phyloP scores from a whole-genome alignment of 306 rosid species.

The Cicer arietinum region DNA sequence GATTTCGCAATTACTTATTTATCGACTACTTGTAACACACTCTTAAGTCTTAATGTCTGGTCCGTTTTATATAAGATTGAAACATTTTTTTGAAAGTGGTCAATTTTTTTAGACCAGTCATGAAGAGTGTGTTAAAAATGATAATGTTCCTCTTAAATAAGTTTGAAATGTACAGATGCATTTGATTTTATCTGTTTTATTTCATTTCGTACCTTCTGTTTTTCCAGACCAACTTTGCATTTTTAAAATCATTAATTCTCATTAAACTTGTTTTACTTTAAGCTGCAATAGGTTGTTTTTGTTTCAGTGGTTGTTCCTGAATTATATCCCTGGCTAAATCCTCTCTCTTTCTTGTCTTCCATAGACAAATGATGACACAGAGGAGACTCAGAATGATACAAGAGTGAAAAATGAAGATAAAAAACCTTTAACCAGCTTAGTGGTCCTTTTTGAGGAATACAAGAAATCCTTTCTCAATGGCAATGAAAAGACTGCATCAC shows the following conservation, averaged over 20 bases:
- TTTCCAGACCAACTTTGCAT: background rate
- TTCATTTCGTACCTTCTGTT: too few species aligned
- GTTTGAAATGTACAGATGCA: too few species aligned
- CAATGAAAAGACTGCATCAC: slow-evolving; percentile 52
- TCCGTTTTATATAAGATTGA: background rate
- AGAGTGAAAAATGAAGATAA: slow-evolving; percentile 45
- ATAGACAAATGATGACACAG: slow-evolving; percentile 59
- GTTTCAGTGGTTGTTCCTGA: slow-evolving; percentile 17
- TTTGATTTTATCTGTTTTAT: too few species aligned
- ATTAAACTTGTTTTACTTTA: slow-evolving; percentile 5
- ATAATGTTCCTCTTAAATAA: too few species aligned
- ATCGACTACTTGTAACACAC: background rate
- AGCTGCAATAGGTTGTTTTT: slow-evolving; percentile 16
- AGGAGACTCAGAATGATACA: slow-evolving; percentile 40
- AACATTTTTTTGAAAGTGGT: background rate
- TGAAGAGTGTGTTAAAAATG: background rate
- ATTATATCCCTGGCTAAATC: slow-evolving; percentile 27
- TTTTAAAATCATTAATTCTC: slow-evolving; percentile 15
- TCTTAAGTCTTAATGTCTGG: background rate
- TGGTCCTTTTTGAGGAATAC: slow-evolving; percentile 65
- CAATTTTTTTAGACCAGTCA: background rate
- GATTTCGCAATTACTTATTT: too few species aligned
- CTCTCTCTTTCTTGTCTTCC: slow-evolving; percentile 27
- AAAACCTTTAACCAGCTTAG: slow-evolving; percentile 46
- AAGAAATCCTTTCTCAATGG: slow-evolving; percentile 68